Conservation (phyloP, 163 green algal species). For the Coccomyxa subellipsoidea region DNA sequence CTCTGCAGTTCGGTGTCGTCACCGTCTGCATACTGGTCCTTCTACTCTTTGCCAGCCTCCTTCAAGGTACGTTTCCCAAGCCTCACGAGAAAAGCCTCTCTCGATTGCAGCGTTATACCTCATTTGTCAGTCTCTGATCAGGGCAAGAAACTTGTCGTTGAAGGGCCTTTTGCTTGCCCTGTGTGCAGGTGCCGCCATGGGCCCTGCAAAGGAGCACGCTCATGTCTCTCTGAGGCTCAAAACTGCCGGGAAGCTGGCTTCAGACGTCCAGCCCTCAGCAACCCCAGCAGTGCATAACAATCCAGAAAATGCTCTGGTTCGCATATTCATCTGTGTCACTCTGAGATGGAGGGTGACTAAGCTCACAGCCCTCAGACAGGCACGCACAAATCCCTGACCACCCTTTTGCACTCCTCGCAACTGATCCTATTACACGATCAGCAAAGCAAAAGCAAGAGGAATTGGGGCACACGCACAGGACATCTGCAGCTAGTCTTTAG, state of each 20-base stretch:
- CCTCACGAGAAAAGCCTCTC: too few relatives aligned
- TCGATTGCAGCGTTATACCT: too few relatives aligned
- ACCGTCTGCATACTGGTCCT: background rate
- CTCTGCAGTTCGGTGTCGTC: background rate
- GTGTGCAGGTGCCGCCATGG: too few relatives aligned
- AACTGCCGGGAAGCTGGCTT: background rate
- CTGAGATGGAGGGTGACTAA: background rate
- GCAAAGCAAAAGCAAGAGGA: too few relatives aligned
- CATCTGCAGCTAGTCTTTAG: too few relatives aligned
- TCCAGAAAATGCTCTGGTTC: background rate
- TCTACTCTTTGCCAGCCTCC: background rate
- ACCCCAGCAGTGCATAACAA: background rate
- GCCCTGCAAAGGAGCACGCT: background rate
- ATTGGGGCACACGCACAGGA: too few relatives aligned
- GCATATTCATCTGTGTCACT: background rate
- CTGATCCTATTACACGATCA: too few relatives aligned
- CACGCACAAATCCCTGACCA: too few relatives aligned
- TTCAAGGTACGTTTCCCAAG: background rate
- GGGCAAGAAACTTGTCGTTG: too few relatives aligned
- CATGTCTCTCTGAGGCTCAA: background rate
- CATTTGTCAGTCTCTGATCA: too few relatives aligned
- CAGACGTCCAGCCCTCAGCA: background rate
- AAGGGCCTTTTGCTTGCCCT: too few relatives aligned
- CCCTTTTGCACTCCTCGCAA: too few relatives aligned
- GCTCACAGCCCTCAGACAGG: background rate